Base-by-base conservation (phyloP, 768 basidiomycete species). In the Mycena haematopus region DNA sequence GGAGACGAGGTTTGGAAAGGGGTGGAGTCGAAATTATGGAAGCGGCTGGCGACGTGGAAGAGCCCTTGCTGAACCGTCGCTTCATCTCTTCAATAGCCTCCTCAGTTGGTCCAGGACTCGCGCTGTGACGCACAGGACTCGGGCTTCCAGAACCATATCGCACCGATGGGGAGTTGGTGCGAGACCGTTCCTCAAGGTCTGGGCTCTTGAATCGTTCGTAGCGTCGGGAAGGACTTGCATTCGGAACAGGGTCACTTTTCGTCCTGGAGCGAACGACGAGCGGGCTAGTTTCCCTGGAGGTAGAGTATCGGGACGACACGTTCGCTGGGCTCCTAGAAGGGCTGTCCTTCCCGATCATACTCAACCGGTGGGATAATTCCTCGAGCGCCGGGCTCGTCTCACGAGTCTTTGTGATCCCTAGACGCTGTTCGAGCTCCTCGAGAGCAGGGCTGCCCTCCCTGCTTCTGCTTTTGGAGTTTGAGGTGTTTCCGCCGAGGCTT, bases 1-100 rank as follows among this genome's bases (percentile, higher is more conserved):
- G 54, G 65, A 69, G 57, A 66, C 40, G 56, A 53, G 56, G 68
- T 38, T 52, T 70, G 14, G 59, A 52, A 29, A 61, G 60, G 24
- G 63, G 66, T 6, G 65, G 65, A 6, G 65, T 53, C 13, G 68
- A 65, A 31, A 46, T 46, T 25, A 50, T 14, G 38, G 71, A 72
- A 33, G 77, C 65, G 55, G 70, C 59, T 58, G 76, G 62, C 65
- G 82, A 75, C 17, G 62, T 51, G 5, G 72, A 66, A 10, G 71
- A 69, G 6, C 61, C 58, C 56, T 73, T 75, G 55, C 86, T 72
- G 66, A 88, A 83, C 42, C 86, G 77, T 66, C 75, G 79, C 73
- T 88, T 90, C 84, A 89, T 86, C 67, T 87, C 84, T 70, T 87
- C 83, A 49, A 87, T 77, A 2, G 85, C 84, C 24, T 85, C 84